Conservation (phyloP, 352 stramenopile genomes). For the Pelagophyceae sp. region DNA sequence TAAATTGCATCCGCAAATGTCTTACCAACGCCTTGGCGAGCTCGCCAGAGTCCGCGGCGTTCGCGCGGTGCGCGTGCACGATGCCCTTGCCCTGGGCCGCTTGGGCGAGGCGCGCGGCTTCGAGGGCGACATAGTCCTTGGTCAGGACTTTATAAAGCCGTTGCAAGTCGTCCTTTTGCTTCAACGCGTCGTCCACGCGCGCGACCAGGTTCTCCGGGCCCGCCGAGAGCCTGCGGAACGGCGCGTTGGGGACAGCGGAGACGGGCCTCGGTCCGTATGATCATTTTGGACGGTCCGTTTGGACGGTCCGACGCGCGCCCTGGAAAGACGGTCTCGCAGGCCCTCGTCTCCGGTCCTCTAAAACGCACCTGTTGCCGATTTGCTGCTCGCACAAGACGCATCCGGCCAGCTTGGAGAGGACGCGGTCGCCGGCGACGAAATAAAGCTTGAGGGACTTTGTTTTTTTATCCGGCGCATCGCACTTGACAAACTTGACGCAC, state of each 20-base stretch:
- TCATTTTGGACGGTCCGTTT: too few species aligned
- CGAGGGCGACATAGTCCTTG: not conserved
- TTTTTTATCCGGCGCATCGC: constrained; percentile 56
- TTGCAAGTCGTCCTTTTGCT: not conserved
- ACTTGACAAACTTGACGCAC: constrained; percentile 58
- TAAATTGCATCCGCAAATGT: too few species aligned
- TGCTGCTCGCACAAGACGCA: not conserved
- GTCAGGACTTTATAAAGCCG: not conserved
- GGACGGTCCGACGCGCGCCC: too few species aligned
- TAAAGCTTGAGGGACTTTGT: constrained; percentile 54
- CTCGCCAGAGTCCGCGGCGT: not conserved
- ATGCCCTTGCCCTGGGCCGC: not conserved
- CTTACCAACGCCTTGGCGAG: not conserved
- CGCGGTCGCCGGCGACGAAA: constrained; percentile 66
- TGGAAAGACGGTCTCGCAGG: too few species aligned
- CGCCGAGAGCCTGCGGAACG: not conserved
- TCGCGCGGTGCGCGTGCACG: not conserved
- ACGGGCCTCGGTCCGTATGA: too few species aligned
- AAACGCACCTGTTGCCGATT: not conserved
- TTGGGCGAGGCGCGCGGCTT: not conserved
- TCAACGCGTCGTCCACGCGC: not conserved
- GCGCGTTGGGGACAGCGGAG: too few species aligned
- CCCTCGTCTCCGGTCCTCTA: not conserved
- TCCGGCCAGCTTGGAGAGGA: constrained; percentile 51
- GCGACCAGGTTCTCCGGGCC: not conserved